Base-by-base conservation (phyloP, 495 filamentous ascomycete species). In the Xylaria castorea region DNA sequence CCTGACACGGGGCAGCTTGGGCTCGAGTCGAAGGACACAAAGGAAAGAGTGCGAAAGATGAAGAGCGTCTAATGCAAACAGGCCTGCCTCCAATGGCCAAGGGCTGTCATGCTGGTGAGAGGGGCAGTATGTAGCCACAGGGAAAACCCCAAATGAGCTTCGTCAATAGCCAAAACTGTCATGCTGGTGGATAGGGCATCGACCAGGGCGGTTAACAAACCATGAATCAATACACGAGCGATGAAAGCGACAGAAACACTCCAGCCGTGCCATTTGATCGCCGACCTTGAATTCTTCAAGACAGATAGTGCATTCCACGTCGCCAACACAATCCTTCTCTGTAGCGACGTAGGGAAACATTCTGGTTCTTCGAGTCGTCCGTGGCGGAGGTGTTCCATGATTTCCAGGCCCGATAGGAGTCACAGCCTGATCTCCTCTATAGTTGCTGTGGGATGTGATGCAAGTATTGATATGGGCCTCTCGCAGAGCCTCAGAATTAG, bases 171-270 rank as follows among this genome's bases (percentile, higher is more conserved):
- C 84, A 75, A 81, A 83, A 57, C 82, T 80, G 66, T 85, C 85
- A 76, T 88, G 86, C 67, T 88, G 85, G 75, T 89, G 87, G 62
- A 89, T 84, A 5, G 87, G 87, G 71, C 87, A 89, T 68, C 85
- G 74, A 1, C 86, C 86, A 5, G 87, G 87, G 48, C 85, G 84
- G 50, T 82, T 79, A 44, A 80, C 78, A 74, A 84, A 89, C 87
- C 87, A 89, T 1, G 82, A 82, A 36, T 83, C 81, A 65, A 92
- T 91, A 74, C 92, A 92, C 60, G 86, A 79, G 76, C 89, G 84
- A 79, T 98, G 97, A 80, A 98, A 99, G 69, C 95, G 92, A 81
- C 96, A 99, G 71, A 97, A 83, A 80, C 97, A 99, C 82, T 97
- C 94, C 71, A 99, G 83, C 67, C 95, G 85, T 7, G 91, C 94